Conservation (phyloP, 164 flowering plant genomes). For the Kalanchoe fedtschenkoi region DNA sequence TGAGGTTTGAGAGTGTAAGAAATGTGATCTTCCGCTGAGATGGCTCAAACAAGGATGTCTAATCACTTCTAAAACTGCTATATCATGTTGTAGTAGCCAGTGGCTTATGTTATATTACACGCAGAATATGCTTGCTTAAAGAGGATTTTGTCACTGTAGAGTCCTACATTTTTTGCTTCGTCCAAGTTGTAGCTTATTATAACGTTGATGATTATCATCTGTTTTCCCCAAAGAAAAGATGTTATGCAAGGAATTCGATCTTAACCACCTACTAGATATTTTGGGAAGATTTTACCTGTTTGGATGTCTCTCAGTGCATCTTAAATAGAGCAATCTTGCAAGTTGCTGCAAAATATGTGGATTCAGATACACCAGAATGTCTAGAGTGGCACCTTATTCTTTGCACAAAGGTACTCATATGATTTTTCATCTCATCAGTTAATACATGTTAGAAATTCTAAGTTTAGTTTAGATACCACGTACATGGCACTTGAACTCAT, state of each 20-base stretch:
- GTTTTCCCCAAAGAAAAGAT: neutral
- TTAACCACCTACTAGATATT: conserved; percentile 6
- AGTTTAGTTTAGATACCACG: neutral
- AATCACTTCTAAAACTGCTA: neutral
- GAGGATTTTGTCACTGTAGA: too few species aligned
- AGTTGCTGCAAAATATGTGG: conserved; percentile 8
- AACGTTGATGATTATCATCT: neutral
- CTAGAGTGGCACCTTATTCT: neutral
- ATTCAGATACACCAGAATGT: neutral
- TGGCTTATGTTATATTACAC: neutral
- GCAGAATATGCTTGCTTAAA: neutral
- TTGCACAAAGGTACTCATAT: neutral
- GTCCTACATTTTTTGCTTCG: neutral
- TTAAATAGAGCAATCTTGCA: conserved; percentile 10
- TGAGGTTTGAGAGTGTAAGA: neutral
- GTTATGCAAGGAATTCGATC: neutral
- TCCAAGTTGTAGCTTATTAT: neutral
- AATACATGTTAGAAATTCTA: neutral
- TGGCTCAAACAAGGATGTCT: neutral
- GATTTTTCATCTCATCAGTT: neutral
- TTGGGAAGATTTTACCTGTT: conserved; percentile 13
- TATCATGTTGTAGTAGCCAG: neutral
- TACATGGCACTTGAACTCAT: neutral
- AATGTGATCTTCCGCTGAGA: neutral
- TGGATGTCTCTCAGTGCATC: conserved; percentile 13